Evolutionary conservation across 2,329 filamentous ascomycete species (phyloP).

Genomic region (Fusarium sp.): DNA sequence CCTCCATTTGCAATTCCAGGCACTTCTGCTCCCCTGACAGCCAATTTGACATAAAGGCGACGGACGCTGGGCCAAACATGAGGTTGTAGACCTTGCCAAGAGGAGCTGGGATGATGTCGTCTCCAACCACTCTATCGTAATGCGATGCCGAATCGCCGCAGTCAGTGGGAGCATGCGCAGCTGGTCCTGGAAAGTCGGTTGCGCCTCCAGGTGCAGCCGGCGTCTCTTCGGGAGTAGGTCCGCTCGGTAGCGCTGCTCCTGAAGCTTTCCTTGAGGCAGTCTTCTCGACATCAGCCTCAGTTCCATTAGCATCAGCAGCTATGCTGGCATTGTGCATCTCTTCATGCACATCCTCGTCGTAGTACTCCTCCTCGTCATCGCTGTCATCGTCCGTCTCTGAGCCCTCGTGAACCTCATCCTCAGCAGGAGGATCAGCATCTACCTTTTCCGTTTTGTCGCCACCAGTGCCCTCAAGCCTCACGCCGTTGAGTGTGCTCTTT

Average conservation of each 20-base stretch:
- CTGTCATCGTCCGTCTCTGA: conserved; percentile 71
- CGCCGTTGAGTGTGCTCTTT: conserved; percentile 90
- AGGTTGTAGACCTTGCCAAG: conserved; percentile 91
- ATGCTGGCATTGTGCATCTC: conserved; percentile 82
- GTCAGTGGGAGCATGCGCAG: conserved; percentile 83
- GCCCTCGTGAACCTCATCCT: conserved; percentile 61
- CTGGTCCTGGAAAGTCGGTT: conserved; percentile 85
- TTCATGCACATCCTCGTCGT: conserved; percentile 80
- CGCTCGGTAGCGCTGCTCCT: conserved; percentile 60
- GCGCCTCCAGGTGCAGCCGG: conserved; percentile 56
- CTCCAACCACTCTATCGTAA: conserved; percentile 86
- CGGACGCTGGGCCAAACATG: conserved; percentile 85
- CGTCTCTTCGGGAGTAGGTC: conserved; percentile 60
- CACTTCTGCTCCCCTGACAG: conserved; percentile 90
- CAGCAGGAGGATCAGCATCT: conserved; percentile 60
- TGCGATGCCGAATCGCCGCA: conserved; percentile 83
- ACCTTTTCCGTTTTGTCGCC: conserved; percentile 93
- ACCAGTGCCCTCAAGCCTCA: conserved; percentile 81
- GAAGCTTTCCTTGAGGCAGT: conserved; percentile 79
- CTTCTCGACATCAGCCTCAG: conserved; percentile 70
- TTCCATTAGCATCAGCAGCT: conserved; percentile 56
- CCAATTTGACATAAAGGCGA: conserved; percentile 87
- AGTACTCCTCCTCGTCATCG: conserved; percentile 71
- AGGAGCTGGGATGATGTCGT: conserved; percentile 87
- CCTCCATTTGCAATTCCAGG: conserved; percentile 85